phyloP scores from a whole-genome alignment of 2,329 filamentous ascomycete species.

The Thielaviopsis musarum region DNA sequence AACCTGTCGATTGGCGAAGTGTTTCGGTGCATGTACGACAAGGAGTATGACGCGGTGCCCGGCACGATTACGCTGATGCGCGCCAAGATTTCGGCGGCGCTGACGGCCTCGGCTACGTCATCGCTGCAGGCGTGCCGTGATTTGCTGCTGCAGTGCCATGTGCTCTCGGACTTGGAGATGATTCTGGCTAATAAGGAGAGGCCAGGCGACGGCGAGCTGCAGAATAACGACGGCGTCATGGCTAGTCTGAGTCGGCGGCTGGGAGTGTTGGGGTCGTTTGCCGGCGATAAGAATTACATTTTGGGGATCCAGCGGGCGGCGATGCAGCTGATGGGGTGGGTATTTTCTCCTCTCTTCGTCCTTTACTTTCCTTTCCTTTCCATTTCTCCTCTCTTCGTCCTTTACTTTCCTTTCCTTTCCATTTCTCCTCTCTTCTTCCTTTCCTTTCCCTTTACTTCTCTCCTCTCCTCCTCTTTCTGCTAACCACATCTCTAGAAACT shows the following conservation, averaged over 20 bases:
- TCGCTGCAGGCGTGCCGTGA: constrained; percentile 77
- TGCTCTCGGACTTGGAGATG: constrained; percentile 71
- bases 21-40: constrained; percentile 36
- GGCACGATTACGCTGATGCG: constrained; percentile 45
- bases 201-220: background rate
- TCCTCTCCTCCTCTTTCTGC: background rate
- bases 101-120: constrained; percentile 60
- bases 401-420: too few species aligned
- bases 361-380: too few species aligned
- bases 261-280: constrained; percentile 76
- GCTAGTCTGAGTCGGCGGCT: constrained; percentile 56
- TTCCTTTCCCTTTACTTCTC: too few species aligned
- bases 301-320: constrained; percentile 71
- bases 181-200: constrained; percentile 32
- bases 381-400: background rate
- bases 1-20: constrained; percentile 57
- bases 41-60: constrained; percentile 32
- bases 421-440: background rate
- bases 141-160: constrained; percentile 70
- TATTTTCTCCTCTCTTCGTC: constrained; percentile 10
- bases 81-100: constrained; percentile 50
- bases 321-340: constrained; percentile 62
- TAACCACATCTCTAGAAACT: constrained; percentile 8
- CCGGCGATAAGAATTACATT: constrained; percentile 85
- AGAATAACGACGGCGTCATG: constrained; percentile 20